Conservation (phyloP, 495 filamentous ascomycete genomes). For the Pyronema domesticum region DNA sequence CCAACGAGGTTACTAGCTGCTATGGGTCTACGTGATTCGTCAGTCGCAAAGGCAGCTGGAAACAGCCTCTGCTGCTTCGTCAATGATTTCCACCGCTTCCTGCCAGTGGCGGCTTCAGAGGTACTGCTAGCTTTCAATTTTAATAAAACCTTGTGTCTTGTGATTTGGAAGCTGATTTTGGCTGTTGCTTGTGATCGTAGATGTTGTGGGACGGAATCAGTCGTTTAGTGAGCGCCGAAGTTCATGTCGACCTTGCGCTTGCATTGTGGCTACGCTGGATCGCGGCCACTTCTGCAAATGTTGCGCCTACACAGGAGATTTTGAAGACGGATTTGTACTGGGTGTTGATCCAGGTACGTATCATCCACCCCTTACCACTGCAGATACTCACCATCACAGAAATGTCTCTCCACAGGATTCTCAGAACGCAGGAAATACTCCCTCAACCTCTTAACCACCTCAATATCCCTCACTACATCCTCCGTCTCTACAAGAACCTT, state of each 20-base stretch:
- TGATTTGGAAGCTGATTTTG: neutral
- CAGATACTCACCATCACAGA: conserved; percentile 2
- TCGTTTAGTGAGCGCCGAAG: conserved; percentile 5
- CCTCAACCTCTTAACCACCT: conserved; percentile 28
- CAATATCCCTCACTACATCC: conserved; percentile 19
- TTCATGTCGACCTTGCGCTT: conserved; percentile 15
- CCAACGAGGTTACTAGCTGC: conserved; percentile 4
- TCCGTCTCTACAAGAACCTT: conserved; percentile 1
- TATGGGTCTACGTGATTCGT: conserved; percentile 10
- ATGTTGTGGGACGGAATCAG: conserved; percentile 15
- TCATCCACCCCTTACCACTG: neutral
- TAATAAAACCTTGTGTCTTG: neutral
- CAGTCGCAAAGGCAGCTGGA: conserved; percentile 7
- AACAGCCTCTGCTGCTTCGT: conserved; percentile 13
- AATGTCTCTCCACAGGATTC: conserved; percentile 27
- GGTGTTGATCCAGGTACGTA: conserved; percentile 23
- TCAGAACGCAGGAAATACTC: conserved; percentile 31
- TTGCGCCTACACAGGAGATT: conserved; percentile 10
- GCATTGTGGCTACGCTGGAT: conserved; percentile 25
- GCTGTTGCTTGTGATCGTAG: conserved; percentile 7
- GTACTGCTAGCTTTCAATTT: conserved; percentile 4
- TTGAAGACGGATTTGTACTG: conserved; percentile 26
- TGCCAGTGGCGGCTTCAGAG: conserved; percentile 7
- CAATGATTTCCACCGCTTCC: conserved; percentile 4
- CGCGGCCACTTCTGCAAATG: conserved; percentile 3